Percentiles rank a stretch among this genome's conserved stretches.
phyloP scores from a whole-genome alignment of 2,329 filamentous ascomycete genomes.

The Chaetomium olivaceum region DNA sequence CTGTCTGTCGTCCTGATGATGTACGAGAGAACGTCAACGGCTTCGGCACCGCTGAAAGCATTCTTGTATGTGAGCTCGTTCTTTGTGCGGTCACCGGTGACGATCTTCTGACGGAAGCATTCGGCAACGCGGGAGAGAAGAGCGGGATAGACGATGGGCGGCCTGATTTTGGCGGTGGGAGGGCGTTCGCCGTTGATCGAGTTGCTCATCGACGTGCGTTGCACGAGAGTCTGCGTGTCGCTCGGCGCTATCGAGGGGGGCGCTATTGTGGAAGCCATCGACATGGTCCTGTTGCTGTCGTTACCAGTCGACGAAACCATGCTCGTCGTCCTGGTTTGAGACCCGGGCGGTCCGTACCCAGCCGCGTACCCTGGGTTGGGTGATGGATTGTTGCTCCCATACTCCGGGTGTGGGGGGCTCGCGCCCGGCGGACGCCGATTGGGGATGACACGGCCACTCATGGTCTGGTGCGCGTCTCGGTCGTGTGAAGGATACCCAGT shows the following conservation, averaged over 20 bases:
- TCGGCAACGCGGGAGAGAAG: constrained; percentile 90
- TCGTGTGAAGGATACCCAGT: constrained; percentile 73
- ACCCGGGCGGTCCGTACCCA: constrained; percentile 50
- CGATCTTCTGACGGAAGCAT: constrained; percentile 86
- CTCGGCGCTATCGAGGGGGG: constrained; percentile 60
- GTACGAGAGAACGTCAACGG: constrained; percentile 91
- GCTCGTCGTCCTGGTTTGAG: constrained; percentile 60
- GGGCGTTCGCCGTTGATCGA: constrained; percentile 57
- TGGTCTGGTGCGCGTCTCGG: constrained; percentile 81
- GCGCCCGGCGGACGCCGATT: constrained; percentile 58
- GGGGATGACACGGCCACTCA: constrained; percentile 89
- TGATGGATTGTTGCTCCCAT: constrained; percentile 30
- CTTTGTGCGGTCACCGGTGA: constrained; percentile 85
- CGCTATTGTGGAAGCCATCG: constrained; percentile 83
- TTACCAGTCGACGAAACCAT: constrained; percentile 58
- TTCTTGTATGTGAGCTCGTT: constrained; percentile 97
- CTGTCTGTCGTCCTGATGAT: constrained; percentile 97
- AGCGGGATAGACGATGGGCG: constrained; percentile 91
- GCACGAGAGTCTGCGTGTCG: constrained; percentile 48
- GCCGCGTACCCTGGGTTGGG: constrained; percentile 40
- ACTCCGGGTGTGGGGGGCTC: constrained; percentile 24
- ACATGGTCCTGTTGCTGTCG: constrained; percentile 71
- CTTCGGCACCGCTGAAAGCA: constrained; percentile 92
- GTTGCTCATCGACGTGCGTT: constrained; percentile 59
- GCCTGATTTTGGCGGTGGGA: constrained; percentile 63